Percentiles rank a stretch among this genome's conserved stretches.
Conservation (phyloP, 2,329 filamentous ascomycete species). For the Colletotrichum nymphaeae region DNA sequence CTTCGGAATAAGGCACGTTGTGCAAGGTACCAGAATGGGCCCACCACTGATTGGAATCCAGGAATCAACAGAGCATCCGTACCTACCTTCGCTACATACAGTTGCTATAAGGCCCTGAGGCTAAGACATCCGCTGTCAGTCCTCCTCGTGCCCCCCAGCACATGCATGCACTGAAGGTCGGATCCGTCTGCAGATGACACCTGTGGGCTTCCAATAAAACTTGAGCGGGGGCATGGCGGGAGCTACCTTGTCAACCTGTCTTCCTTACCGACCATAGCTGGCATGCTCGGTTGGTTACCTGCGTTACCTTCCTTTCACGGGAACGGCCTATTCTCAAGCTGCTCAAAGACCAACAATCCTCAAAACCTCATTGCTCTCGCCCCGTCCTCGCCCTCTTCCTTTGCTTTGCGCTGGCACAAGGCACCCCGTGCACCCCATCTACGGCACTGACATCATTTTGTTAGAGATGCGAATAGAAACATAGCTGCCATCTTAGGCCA, state of each 20-base stretch:
- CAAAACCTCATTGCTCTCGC: background rate
- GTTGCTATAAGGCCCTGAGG: background rate
- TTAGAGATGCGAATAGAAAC: conserved; percentile 32
- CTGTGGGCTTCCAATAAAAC: conserved; percentile 28
- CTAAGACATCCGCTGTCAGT: conserved; percentile 12
- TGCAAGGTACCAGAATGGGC: background rate
- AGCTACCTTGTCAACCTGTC: conserved; percentile 17
- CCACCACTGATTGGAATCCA: background rate
- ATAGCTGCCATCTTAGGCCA: conserved; percentile 33
- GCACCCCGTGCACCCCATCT: conserved; percentile 13
- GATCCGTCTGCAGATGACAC: conserved; percentile 36
- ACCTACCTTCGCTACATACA: too few species aligned
- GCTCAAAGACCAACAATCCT: conserved; percentile 15
- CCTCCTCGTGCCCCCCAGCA: conserved; percentile 19
- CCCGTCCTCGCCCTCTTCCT: background rate
- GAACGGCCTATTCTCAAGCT: conserved; percentile 6
- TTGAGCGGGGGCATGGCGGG: conserved; percentile 23
- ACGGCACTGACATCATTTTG: conserved; percentile 13
- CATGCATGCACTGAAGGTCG: conserved; percentile 34
- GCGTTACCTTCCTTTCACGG: conserved; percentile 13
- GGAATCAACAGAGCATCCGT: too few species aligned
- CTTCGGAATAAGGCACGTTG: background rate
- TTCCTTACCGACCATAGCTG: background rate
- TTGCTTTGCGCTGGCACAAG: conserved; percentile 12
- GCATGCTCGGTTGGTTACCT: conserved; percentile 6